Conservation (phyloP, 495 filamentous ascomycete genomes). For the Aspergillus kassunensis region DNA sequence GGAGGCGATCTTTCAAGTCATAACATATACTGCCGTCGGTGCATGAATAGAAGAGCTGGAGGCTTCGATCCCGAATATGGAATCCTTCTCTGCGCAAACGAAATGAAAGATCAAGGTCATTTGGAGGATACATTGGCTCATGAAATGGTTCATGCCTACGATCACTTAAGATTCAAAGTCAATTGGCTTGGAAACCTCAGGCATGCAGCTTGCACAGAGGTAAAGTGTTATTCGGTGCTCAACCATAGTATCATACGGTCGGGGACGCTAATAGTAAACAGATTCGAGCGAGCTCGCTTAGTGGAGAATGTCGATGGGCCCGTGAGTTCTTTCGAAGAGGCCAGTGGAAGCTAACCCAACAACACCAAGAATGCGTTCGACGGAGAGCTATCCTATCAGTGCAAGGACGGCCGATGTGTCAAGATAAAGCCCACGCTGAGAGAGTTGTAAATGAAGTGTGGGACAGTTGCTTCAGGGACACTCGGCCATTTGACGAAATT, state of each 20-base stretch:
- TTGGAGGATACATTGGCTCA: constrained; percentile 93
- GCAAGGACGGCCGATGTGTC: constrained; percentile 67
- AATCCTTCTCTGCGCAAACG: constrained; percentile 87
- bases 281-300: constrained; percentile 89
- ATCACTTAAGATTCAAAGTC: constrained; percentile 86
- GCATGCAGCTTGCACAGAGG: constrained; percentile 95
- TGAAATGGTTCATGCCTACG: constrained; percentile 97
- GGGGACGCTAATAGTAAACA: constrained; percentile 26
- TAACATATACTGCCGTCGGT: constrained; percentile 81
- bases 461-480: constrained; percentile 94
- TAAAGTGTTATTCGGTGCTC: constrained; percentile 32
- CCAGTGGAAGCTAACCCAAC: constrained; percentile 84
- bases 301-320: constrained; percentile 89
- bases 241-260: not conserved
- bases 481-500: constrained; percentile 92
- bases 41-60: constrained; percentile 61
- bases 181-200: constrained; percentile 73
- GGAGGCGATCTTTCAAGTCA: constrained; percentile 65
- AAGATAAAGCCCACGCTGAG: constrained; percentile 80
- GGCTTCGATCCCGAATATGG: constrained; percentile 82
- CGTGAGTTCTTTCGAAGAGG: constrained; percentile 77
- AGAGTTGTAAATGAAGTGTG: constrained; percentile 94
- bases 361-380: constrained; percentile 90
- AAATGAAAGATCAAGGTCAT: constrained; percentile 66
- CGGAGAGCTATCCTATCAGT: constrained; percentile 75